phyloP scores from a whole-genome alignment of 2,329 filamentous ascomycete genomes.

The Pezicula carpinea region DNA sequence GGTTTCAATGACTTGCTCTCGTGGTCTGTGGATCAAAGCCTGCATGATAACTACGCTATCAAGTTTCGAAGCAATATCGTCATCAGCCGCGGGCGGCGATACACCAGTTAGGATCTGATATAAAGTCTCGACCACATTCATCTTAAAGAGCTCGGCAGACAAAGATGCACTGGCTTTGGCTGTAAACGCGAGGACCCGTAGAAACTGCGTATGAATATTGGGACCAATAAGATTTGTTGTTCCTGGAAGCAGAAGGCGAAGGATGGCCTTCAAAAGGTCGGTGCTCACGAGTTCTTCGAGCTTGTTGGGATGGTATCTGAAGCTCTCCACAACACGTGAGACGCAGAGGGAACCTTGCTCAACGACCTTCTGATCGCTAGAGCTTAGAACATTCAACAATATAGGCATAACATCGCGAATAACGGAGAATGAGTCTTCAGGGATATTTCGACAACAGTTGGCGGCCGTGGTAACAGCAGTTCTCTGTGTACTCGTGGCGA shows the following conservation, averaged over 20 bases:
- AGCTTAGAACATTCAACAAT: slow-evolving; percentile 81
- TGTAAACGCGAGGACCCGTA: slow-evolving; percentile 85
- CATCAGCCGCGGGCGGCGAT: slow-evolving; percentile 75
- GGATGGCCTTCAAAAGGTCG: slow-evolving; percentile 76
- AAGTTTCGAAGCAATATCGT: slow-evolving; percentile 78
- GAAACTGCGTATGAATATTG: slow-evolving; percentile 93
- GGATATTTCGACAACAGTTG: slow-evolving; percentile 96
- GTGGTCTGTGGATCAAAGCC: slow-evolving; percentile 88
- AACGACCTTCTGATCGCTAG: slow-evolving; percentile 93
- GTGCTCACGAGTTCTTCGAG: slow-evolving; percentile 89
- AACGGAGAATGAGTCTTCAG: slow-evolving; percentile 86
- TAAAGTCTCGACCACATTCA: slow-evolving; percentile 94
- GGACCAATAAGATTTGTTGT: slow-evolving; percentile 93
- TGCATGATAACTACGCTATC: slow-evolving; percentile 99
- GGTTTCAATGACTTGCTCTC: slow-evolving; percentile 95
- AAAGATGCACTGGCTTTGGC: slow-evolving; percentile 82
- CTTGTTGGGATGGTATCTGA: slow-evolving; percentile 81
- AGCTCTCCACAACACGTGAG: slow-evolving; percentile 93
- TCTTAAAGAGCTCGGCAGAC: slow-evolving; percentile 86
- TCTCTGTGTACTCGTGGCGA: slow-evolving; percentile 92
- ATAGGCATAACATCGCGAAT: slow-evolving; percentile 97
- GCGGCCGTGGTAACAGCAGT: slow-evolving; percentile 96
- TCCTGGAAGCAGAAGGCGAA: slow-evolving; percentile 84
- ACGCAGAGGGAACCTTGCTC: slow-evolving; percentile 96
- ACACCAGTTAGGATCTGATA: slow-evolving; percentile 97